These are phyloP conservation scores for Psilocybe mexicana DNA, from an alignment of 1,284 basidiomycete species.

Conservation along the genomic window DNA sequence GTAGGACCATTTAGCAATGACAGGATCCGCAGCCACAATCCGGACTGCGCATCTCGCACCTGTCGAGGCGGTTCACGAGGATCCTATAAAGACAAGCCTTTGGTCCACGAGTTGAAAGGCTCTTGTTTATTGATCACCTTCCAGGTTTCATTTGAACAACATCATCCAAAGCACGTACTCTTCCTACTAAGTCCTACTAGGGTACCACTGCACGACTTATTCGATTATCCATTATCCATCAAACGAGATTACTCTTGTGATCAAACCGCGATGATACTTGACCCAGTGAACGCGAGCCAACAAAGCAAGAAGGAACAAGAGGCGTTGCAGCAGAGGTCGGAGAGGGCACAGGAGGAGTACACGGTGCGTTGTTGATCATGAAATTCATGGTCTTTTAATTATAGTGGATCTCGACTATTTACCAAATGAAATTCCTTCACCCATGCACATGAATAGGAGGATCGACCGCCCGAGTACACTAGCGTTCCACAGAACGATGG, in stretches of 20 bases:
- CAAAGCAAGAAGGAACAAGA: slow-evolving; percentile 2
- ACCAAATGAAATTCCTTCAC: not conserved
- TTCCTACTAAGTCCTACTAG: too few species aligned
- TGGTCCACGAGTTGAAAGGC: not conserved
- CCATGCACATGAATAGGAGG: not conserved
- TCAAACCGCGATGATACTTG: slow-evolving; percentile 1
- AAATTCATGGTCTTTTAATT: not conserved
- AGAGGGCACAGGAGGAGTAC: not conserved
- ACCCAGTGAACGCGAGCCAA: not conserved
- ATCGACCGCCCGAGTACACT: not conserved
- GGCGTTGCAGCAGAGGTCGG: not conserved
- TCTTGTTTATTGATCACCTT: not conserved
- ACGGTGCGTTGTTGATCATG: too few species aligned
- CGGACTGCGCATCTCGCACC: not conserved
- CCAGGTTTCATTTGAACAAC: not conserved
- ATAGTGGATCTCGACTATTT: too few species aligned
- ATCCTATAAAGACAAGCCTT: not conserved
- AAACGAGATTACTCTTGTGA: not conserved
- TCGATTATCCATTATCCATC: not conserved
- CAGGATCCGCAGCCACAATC: not conserved
- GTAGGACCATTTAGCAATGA: not conserved
- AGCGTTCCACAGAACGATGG: not conserved
- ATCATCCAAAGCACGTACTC: too few species aligned
- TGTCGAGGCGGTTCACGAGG: not conserved
- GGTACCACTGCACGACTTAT: too few species aligned